Base-by-base conservation (phyloP, 2,329 filamentous ascomycete genomes). In the Stagonosporopsis tanaceti region DNA sequence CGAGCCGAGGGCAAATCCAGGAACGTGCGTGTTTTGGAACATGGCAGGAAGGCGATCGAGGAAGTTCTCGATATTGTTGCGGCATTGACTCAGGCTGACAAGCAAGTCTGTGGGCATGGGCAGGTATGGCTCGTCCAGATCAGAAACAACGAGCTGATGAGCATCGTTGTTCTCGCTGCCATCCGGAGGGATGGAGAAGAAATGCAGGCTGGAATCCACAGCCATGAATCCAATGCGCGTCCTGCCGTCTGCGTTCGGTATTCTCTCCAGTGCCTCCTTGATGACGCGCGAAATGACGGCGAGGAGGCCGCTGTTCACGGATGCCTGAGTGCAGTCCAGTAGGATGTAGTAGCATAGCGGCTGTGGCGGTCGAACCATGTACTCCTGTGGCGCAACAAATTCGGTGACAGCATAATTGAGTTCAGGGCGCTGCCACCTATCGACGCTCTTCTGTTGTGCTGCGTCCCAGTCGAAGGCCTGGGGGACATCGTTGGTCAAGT, bases 391-490 rank as follows among this genome's bases (percentile, higher is more conserved):
- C 12, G 95, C 95, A 65, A 99, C 91, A 73, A 97, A 99, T 74
- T 99, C 95, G 59, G 97, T 93, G 34, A 98, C 93, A n/a, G 93
- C 86, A 74, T 97, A 90, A 80, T 99, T 99, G 60, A 99, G 83
- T 76, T 99, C 95, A 37, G 92, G 86, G 68, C 95, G 85, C 76
- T 96, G 89, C 90, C 95, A 96, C 73, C 95, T 84, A 76, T 99
- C 94, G 47, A 64, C 89, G 50, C 88, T 90, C 81, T 96, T 93
- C 78, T 98, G 94, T 52, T 93, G 84, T 41, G 92, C 89, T 32
- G 92, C 89, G 78, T 99, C 95, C 95, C 95, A 99, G 76, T 99
- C 95, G 66, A 99, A 99, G 35, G 93, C 93, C 78, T 99, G 95
- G n/a, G 95, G 95, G 37, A 98, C 94, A 69, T 99, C 95, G 76